phyloP scores from a whole-genome alignment of 2,329 filamentous ascomycete genomes.

The Elsinoe perseae region DNA sequence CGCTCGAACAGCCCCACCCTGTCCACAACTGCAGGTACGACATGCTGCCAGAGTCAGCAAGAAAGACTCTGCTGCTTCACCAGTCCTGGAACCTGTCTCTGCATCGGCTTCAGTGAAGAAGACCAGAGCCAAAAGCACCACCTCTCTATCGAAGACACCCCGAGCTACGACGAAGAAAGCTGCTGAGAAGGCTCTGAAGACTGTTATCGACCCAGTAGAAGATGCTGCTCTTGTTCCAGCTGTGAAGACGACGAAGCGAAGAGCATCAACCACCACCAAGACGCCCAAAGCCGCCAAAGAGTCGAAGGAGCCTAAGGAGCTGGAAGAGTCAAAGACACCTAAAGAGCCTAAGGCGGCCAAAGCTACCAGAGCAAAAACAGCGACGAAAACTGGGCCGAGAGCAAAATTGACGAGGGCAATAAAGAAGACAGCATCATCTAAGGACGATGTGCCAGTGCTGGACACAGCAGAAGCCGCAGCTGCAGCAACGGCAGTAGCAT shows the following conservation, averaged over 20 bases:
- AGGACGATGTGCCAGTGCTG: not conserved
- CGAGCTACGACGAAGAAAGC: conserved; percentile 1
- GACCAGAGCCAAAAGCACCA: conserved; percentile 12
- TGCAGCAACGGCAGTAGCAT: not conserved
- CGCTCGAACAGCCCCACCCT: not conserved
- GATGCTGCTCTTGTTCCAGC: not conserved
- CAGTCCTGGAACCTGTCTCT: not conserved
- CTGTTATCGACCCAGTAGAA: not conserved
- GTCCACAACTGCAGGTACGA: not conserved
- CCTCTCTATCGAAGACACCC: not conserved
- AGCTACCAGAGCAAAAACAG: conserved; percentile 8
- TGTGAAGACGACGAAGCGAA: conserved; percentile 2
- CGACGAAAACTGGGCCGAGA: not conserved
- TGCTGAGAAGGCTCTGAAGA: not conserved
- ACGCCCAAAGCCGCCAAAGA: not conserved
- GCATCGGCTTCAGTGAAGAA: conserved; percentile 2
- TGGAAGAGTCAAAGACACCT: not conserved
- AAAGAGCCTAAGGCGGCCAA: not conserved
- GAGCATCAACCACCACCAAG: conserved; percentile 9
- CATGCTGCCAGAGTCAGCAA: conserved; percentile 6
- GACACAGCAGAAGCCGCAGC: not conserved
- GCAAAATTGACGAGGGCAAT: not conserved
- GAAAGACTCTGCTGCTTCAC: not conserved
- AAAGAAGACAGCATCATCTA: not conserved
- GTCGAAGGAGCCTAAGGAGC: not conserved